Percentiles rank a stretch among this genome's conserved stretches.
Evolutionary conservation across 2,329 filamentous ascomycete species (phyloP).

Genomic region (Aspergillus eucalypticola): DNA sequence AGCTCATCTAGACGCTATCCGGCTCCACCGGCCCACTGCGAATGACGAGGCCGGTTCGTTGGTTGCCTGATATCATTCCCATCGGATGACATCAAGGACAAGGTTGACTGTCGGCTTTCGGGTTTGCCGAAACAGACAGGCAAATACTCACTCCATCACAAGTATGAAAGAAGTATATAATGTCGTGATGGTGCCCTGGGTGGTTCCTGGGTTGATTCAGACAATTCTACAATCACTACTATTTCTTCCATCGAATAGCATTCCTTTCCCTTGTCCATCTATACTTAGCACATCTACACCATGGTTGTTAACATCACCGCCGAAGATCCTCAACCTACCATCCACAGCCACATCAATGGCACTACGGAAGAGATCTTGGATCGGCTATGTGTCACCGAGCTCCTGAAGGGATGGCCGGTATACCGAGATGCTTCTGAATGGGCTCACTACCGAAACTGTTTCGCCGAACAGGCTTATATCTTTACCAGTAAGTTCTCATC

Average conservation of each 20-base stretch:
- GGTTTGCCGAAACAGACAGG: background rate
- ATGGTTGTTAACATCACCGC: conserved; percentile 9
- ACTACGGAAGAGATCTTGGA: conserved; percentile 5
- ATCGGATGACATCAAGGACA: conserved; percentile 7
- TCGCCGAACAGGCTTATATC: conserved; percentile 5
- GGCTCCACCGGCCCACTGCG: conserved; percentile 2
- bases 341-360: conserved; percentile 9
- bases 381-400: conserved; percentile 7
- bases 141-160: background rate
- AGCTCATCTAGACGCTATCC: background rate
- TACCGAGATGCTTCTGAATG: conserved; percentile 8
- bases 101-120: background rate
- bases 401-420: conserved; percentile 7
- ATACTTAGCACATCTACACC: background rate
- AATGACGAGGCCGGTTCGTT: background rate
- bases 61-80: conserved; percentile 6
- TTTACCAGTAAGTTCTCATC: background rate
- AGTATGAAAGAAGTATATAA: background rate
- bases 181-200: background rate
- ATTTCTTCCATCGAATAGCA: background rate
- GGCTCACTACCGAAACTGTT: conserved; percentile 9
- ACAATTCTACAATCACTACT: background rate
- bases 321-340: conserved; percentile 5
- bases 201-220: background rate
- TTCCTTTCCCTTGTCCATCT: background rate